Evolutionary conservation across 2,329 filamentous ascomycete species (phyloP).

Genomic region (Paecilomyces sp.): DNA sequence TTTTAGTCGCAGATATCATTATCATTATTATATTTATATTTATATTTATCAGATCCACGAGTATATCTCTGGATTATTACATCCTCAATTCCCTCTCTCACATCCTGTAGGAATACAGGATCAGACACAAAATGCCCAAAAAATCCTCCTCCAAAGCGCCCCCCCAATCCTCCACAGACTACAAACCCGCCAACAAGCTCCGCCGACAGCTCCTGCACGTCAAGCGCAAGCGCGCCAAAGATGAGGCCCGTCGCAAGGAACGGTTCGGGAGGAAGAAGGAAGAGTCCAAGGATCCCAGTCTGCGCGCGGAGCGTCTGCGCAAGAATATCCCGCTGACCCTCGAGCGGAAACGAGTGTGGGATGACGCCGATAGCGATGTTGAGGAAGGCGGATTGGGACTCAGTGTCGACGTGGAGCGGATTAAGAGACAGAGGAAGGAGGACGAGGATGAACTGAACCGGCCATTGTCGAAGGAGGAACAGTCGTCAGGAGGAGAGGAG

Average conservation of each 20-base stretch:
- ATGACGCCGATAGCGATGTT: constrained; percentile 57
- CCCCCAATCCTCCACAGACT: constrained; percentile 40
- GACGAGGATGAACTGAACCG: constrained; percentile 36
- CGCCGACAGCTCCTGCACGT: constrained; percentile 72
- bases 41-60: no score
- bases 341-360: constrained; percentile 85
- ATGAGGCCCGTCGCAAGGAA: constrained; percentile 66
- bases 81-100: background rate
- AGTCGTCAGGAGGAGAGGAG: constrained; percentile 32
- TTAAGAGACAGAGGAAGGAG: constrained; percentile 41
- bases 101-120: background rate
- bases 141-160: constrained; percentile 34
- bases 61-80: no score
- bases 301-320: constrained; percentile 65
- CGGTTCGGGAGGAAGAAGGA: constrained; percentile 74
- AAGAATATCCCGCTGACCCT: constrained; percentile 75
- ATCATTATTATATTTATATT: no score
- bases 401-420: constrained; percentile 42
- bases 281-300: constrained; percentile 72
- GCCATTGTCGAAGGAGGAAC: constrained; percentile 37
- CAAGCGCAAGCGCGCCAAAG: constrained; percentile 68
- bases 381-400: constrained; percentile 38
- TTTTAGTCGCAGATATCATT: background rate
- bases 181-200: constrained; percentile 67
- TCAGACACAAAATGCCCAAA: constrained; percentile 9